phyloP scores from a whole-genome alignment of 768 basidiomycete species.

The Ramaria sp. region DNA sequence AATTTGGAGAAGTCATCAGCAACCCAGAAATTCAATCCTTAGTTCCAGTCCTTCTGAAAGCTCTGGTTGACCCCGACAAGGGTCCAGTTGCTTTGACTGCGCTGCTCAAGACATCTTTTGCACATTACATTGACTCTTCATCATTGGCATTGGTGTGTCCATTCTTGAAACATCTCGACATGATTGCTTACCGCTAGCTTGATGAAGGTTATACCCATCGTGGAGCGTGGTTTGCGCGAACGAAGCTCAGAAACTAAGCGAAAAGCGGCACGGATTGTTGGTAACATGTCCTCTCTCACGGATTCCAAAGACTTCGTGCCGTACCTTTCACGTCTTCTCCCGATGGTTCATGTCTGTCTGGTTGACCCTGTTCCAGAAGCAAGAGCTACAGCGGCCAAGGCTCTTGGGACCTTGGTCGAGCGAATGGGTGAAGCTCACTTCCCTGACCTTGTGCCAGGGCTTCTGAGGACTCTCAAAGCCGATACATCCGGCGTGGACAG shows the following conservation, averaged over 20 bases:
- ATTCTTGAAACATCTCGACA: not conserved
- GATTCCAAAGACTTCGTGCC: constrained; percentile 91
- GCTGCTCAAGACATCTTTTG: constrained; percentile 88
- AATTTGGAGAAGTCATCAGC: constrained; percentile 96
- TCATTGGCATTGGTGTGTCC: constrained; percentile 76
- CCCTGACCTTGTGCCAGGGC: constrained; percentile 87
- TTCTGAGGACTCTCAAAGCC: constrained; percentile 80
- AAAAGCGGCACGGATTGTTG: constrained; percentile 93
- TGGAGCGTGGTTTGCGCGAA: constrained; percentile 87
- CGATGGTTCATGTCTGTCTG: constrained; percentile 84
- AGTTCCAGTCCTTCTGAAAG: constrained; percentile 83
- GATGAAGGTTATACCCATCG: constrained; percentile 77
- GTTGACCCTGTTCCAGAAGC: constrained; percentile 98
- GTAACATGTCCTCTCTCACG: constrained; percentile 87
- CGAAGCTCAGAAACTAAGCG: constrained; percentile 90
- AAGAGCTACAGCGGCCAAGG: constrained; percentile 92
- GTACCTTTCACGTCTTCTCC: constrained; percentile 80
- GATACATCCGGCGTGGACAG: constrained; percentile 93
- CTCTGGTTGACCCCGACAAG: constrained; percentile 89
- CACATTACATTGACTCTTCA: constrained; percentile 96
- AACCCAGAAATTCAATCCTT: constrained; percentile 95
- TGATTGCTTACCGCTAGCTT: constrained; percentile 4
- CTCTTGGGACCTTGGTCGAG: constrained; percentile 92
- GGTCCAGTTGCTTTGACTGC: constrained; percentile 77
- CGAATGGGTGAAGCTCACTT: constrained; percentile 90